A percentile compares a stretch with the other conserved stretches of the same genome.
Evolutionary conservation across 257 asterid species (phyloP).

Genomic region (Haberlea rhodopensis): DNA sequence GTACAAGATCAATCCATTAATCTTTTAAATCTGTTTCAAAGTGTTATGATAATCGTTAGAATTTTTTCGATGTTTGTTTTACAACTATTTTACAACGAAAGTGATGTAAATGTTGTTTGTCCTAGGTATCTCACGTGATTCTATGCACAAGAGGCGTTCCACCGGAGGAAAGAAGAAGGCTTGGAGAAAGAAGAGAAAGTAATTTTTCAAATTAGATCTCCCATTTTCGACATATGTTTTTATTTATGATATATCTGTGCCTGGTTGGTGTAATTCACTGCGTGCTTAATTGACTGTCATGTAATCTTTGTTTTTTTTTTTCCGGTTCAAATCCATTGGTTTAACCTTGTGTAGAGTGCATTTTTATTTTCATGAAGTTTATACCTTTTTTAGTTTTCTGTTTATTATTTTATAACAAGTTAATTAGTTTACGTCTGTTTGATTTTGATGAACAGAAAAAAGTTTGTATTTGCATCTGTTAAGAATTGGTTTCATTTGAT

Average conservation of each 20-base stretch:
- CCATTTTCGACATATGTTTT: background rate
- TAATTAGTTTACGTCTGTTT: background rate
- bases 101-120: conserved; percentile 7
- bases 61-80: background rate
- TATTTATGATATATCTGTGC: background rate
- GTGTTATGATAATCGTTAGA: background rate
- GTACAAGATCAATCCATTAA: background rate
- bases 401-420: too few relatives aligned
- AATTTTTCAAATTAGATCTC: background rate
- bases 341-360: background rate
- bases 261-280: too few relatives aligned
- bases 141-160: conserved; percentile 91
- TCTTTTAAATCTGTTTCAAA: too few relatives aligned
- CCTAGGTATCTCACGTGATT: conserved; percentile 77
- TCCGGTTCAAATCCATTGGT: background rate
- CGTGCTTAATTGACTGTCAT: background rate
- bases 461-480: too few relatives aligned
- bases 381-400: background rate
- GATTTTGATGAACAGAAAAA: background rate
- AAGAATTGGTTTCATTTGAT: too few relatives aligned
- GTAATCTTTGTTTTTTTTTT: too few relatives aligned
- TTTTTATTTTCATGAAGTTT: background rate
- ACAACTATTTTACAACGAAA: too few relatives aligned
- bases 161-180: conserved; percentile 89
- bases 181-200: conserved; percentile 94